A percentile compares a stretch with the other conserved stretches of the same genome.
Conservation (phyloP, 768 basidiomycete genomes). For the Crucibulum laeve region DNA sequence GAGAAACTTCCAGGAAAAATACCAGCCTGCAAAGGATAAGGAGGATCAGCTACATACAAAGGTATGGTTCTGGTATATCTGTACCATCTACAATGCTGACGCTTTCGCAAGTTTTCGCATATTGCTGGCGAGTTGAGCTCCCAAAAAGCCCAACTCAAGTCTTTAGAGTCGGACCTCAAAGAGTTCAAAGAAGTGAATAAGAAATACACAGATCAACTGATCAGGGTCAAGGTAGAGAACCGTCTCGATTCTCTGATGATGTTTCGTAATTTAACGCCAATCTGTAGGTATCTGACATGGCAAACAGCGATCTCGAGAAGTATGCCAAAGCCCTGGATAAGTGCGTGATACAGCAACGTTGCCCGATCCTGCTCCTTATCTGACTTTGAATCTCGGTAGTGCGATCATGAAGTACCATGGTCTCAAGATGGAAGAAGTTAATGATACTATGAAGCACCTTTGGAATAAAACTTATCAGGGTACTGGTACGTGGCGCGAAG, state of each 20-base stretch:
- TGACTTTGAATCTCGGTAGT: conserved; percentile 34
- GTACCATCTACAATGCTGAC: not conserved
- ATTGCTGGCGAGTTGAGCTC: conserved; percentile 81
- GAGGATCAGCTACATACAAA: conserved; percentile 69
- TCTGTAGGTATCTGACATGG: conserved; percentile 91
- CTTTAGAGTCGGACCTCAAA: conserved; percentile 63
- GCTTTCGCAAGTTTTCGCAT: conserved; percentile 58
- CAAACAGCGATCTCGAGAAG: conserved; percentile 95
- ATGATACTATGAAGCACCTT: conserved; percentile 92
- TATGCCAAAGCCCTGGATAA: conserved; percentile 96
- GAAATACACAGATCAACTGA: conserved; percentile 84
- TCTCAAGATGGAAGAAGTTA: conserved; percentile 99
- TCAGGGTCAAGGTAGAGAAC: conserved; percentile 82
- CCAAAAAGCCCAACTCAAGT: conserved; percentile 59
- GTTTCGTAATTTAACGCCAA: not conserved
- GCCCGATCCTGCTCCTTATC: not conserved
- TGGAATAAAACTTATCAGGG: conserved; percentile 99
- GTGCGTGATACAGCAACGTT: conserved; percentile 44
- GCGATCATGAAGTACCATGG: conserved; percentile 99
- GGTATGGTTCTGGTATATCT: conserved; percentile 33
- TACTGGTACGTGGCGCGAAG: conserved; percentile 58
- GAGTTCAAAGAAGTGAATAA: conserved; percentile 88
- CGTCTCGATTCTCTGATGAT: not conserved
- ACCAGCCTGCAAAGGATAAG: conserved; percentile 62
- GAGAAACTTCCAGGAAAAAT: conserved; percentile 81